A percentile compares a stretch with the other conserved stretches of the same genome.
phyloP scores from a whole-genome alignment of 345 rosid species.

The Linum tenue region DNA sequence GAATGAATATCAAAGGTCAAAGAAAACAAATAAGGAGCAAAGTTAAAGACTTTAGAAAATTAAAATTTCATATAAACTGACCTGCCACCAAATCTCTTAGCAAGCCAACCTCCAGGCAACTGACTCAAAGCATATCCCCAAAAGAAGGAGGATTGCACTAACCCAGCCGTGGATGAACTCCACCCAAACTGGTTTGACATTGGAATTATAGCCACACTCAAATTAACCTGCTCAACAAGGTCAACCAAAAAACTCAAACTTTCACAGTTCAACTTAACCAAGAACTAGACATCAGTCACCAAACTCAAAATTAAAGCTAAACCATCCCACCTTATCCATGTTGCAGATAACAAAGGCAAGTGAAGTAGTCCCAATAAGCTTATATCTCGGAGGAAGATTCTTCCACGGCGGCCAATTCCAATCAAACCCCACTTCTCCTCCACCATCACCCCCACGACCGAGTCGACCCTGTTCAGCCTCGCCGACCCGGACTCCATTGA shows the following conservation, averaged over 20 bases:
- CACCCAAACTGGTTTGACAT: conserved; percentile 95
- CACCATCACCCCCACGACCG: background rate
- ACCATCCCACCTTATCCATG: conserved; percentile 69
- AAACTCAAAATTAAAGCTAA: conserved; percentile 1
- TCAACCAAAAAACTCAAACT: background rate
- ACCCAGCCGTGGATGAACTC: conserved; percentile 76
- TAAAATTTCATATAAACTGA: conserved; percentile 23
- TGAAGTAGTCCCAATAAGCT: conserved; percentile 76
- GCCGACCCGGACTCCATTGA: conserved; percentile 24
- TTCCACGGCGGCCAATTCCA: conserved; percentile 81
- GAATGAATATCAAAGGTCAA: background rate
- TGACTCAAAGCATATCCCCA: conserved; percentile 97
- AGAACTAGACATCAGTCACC: background rate
- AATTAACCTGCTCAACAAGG: conserved; percentile 55
- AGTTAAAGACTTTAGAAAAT: background rate
- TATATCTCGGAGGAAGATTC: conserved; percentile 63
- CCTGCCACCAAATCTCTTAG: conserved; percentile 94
- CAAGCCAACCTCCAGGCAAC: conserved; percentile 90
- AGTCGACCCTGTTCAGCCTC: conserved; percentile 16
- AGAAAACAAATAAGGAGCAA: background rate
- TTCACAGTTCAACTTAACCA: background rate
- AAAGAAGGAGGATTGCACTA: conserved; percentile 91
- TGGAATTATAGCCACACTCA: conserved; percentile 92
- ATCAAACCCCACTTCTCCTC: conserved; percentile 36
- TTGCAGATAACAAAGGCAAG: conserved; percentile 89